Base-by-base conservation (phyloP, 2,329 filamentous ascomycete species). In the Cadophora gregata region DNA sequence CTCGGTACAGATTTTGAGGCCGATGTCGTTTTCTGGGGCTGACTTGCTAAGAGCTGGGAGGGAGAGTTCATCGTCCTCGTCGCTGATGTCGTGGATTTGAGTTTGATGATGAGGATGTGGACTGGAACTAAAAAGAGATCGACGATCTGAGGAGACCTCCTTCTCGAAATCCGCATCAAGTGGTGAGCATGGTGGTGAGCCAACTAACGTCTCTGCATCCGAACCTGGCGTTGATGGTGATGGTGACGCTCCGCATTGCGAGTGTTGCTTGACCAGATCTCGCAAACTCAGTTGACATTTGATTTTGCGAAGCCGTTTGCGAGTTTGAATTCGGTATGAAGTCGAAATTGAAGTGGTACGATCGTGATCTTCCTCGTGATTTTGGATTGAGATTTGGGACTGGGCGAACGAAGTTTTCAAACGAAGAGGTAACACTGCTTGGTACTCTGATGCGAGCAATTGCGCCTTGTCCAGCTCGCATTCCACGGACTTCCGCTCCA, bases 221-320 rank as follows among this genome's bases (percentile, higher is more conserved):
- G 69, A 70, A 53, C 50, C 24, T 19, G 45, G 42, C 24, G 51
- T 45, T 36, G 65, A 36, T 27, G 48, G 63, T 16, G 58, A 63
- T 10, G 60, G 31, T 16, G 58, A 63, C 10, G 60, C 25, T 27
- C 14, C 16, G n/a, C 59, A 53, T 59, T 50, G 48, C 45, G 60
- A 63, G 19, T 74, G 70, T 25, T 69, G 66, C 51, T 69, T 71
- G 24, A 73, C 67, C 0, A 74, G 50, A 58, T 74, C 73, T 33
- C 75, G 67, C 36, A 76, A 67, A 69, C 71, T 73, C 7, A 70
- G 51, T 56, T 75, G 75, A 12, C 71, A 74, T 66, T 76, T 75
- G 48, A 75, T 71, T 61, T 75, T 76, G 21, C 75, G 64, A 6
- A 76, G 61, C 55, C 48, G 64, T 48, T 67, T 62, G 24, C 67